Evolutionary conservation across 2,329 filamentous ascomycete genomes (phyloP), one percentile per base, ranked within the genome.

Genomic region (Elsinoe necatrix): DNA sequence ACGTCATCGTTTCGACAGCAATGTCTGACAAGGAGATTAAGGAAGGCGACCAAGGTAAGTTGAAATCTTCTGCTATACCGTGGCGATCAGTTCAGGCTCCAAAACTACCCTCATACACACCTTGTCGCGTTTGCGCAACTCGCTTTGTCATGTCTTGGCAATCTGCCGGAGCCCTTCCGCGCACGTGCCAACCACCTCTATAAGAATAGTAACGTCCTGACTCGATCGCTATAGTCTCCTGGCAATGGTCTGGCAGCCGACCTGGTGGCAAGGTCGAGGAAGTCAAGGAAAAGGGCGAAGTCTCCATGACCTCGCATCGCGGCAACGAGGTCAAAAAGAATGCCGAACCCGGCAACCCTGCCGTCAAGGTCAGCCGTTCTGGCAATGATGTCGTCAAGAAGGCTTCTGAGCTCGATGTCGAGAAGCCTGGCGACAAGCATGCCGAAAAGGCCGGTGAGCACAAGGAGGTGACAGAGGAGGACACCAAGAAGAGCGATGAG

Each of bases 381-480:
- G 82, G 82, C 48, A 83, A 85, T 63, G 82, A 85, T 66, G 81
- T 84, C 18, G 81, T 84, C 54, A 84, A 85, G 72, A 75, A 75
- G 60, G 80, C 81, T 11, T 78, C 75, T 42, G 82, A 85, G 69
- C 71, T 85, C 11, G 75, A 77, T 2, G 72, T 84, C 31, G 79
- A 83, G 57, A 66, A 77, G 62, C 73, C 74, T 59, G 69, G 63
- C 31, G 65, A 69, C 25, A 68, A 73, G 57, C 67, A 72, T 59
- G 60, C 61, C 16, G 61, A 62, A 16, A 47, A 58, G 21, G 51
- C 59, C 18, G 60, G 55, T 9, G 61, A 63, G 43, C 52, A 66
- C 37, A 63, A 67, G 52, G 57, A 61, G 25, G 61, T 60, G 14
- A 58, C 63, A 25, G 56, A 58, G 50, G 54, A 63, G 16, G 58